Percentiles rank a stretch among this genome's conserved stretches.
These are phyloP conservation scores for Phialophora tarda DNA, from an alignment of 2,329 filamentous ascomycete species.

Conservation along the genomic window DNA sequence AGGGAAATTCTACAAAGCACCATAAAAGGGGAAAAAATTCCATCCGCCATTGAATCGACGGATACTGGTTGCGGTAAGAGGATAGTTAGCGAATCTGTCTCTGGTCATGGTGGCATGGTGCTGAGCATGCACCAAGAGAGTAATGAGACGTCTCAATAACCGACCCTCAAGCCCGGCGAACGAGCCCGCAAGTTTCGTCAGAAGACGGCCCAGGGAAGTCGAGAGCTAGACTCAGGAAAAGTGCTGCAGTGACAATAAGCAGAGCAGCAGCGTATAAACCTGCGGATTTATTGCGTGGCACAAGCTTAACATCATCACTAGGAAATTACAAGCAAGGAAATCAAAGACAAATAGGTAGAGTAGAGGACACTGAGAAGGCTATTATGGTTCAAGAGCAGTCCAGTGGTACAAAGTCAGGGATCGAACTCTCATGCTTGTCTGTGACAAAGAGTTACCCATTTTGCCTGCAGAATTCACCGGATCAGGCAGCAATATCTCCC, in stretches of 20 bases:
- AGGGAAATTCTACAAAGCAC: no score
- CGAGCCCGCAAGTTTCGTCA: neutral
- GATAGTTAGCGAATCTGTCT: neutral
- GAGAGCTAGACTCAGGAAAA: neutral
- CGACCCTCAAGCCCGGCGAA: neutral
- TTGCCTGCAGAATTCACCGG: neutral
- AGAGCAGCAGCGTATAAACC: neutral
- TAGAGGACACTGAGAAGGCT: neutral
- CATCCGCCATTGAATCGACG: no score
- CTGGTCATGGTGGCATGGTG: neutral
- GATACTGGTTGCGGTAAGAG: neutral
- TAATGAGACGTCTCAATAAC: neutral
- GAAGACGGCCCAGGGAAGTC: neutral
- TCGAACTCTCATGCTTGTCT: neutral
- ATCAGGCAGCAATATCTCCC: neutral
- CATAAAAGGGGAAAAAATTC: no score
- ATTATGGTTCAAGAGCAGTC: neutral
- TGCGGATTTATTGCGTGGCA: neutral
- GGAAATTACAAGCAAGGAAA: neutral
- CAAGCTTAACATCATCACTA: neutral
- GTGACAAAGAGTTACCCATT: neutral
- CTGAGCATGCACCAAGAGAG: neutral
- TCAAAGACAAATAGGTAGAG: neutral
- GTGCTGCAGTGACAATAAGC: neutral
- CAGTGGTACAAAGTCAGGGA: neutral